Conservation (phyloP, 1,139 yeast species). For the Pichia sp. region DNA sequence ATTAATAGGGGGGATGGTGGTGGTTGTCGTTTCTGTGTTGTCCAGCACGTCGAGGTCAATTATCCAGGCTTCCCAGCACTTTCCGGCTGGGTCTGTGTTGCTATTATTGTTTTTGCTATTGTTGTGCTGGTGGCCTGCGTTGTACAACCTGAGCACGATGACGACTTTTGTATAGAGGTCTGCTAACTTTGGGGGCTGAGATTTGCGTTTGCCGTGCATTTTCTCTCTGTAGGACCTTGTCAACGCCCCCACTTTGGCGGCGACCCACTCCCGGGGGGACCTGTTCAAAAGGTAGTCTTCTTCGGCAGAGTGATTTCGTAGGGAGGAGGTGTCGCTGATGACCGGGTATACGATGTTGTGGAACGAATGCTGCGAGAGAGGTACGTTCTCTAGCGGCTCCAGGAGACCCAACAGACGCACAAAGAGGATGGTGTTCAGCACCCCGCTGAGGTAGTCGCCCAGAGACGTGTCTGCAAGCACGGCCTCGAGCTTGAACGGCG, state of each 20-base stretch:
- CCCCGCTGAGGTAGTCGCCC: conserved; percentile 38
- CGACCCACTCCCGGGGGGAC: not conserved
- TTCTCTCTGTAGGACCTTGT: not conserved
- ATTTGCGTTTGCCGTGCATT: not conserved
- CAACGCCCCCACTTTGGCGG: not conserved
- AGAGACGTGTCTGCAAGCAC: not conserved
- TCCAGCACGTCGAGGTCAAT: conserved; percentile 2
- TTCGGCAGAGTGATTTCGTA: not conserved
- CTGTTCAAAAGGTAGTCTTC: not conserved
- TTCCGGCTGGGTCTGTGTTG: not conserved
- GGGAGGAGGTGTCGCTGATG: not conserved
- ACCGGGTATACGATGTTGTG: conserved; percentile 27
- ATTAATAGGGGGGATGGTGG: not conserved
- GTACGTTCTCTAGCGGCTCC: conserved; percentile 36
- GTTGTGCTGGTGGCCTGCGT: not conserved
- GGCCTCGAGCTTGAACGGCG: not conserved
- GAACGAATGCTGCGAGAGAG: conserved; percentile 33
- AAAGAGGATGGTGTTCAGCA: conserved; percentile 65
- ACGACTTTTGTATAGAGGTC: not conserved
- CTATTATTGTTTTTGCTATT: not conserved
- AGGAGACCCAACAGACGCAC: conserved; percentile 67
- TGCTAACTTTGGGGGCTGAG: not conserved
- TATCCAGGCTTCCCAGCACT: conserved; percentile 7
- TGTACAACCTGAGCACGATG: not conserved
- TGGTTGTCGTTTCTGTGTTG: not conserved